Evolutionary conservation across 352 stramenopile species (phyloP).

Genomic region (Phytophthora rubi): DNA sequence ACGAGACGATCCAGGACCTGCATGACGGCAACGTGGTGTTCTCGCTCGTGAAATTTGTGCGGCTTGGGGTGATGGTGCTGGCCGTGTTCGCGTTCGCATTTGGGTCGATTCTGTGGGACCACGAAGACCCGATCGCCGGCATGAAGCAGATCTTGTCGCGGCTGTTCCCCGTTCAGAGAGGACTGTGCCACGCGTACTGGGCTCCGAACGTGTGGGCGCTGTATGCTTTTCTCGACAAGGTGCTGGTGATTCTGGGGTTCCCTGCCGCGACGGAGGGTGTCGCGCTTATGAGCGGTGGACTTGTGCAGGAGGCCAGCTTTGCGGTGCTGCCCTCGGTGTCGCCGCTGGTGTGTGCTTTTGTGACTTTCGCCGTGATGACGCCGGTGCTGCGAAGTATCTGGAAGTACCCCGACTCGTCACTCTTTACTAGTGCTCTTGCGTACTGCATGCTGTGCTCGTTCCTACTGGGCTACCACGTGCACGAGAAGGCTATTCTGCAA

Average conservation of each 20-base stretch:
- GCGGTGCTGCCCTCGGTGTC: constrained; percentile 73
- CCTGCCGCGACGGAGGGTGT: constrained; percentile 42
- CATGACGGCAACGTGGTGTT: constrained; percentile 66
- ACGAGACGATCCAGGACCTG: constrained; percentile 70
- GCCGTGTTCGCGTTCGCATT: constrained; percentile 86
- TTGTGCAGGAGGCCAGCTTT: constrained; percentile 84
- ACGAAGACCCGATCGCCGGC: constrained; percentile 56
- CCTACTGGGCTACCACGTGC: constrained; percentile 98
- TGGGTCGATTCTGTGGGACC: constrained; percentile 61
- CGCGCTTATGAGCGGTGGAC: constrained; percentile 83
- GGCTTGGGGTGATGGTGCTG: constrained; percentile 87
- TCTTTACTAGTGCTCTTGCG: constrained; percentile 82
- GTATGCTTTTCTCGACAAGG: constrained; percentile 92
- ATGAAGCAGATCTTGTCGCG: constrained; percentile 91
- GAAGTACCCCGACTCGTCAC: constrained; percentile 76
- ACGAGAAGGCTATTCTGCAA: constrained; percentile 98
- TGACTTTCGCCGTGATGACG: constrained; percentile 83
- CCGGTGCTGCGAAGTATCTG: constrained; percentile 80
- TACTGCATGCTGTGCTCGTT: constrained; percentile 96
- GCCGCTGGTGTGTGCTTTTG: constrained; percentile 71
- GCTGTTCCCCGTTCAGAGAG: constrained; percentile 97
- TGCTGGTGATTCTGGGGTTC: constrained; percentile 64
- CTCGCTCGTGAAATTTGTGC: constrained; percentile 74
- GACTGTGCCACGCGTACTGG: constrained; percentile 99
- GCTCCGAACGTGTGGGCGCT: constrained; percentile 98